Evolutionary conservation across 2,329 filamentous ascomycete genomes (phyloP), one percentile per base, ranked within the genome.

Genomic region (Tolypocladium cylindrosporum): DNA sequence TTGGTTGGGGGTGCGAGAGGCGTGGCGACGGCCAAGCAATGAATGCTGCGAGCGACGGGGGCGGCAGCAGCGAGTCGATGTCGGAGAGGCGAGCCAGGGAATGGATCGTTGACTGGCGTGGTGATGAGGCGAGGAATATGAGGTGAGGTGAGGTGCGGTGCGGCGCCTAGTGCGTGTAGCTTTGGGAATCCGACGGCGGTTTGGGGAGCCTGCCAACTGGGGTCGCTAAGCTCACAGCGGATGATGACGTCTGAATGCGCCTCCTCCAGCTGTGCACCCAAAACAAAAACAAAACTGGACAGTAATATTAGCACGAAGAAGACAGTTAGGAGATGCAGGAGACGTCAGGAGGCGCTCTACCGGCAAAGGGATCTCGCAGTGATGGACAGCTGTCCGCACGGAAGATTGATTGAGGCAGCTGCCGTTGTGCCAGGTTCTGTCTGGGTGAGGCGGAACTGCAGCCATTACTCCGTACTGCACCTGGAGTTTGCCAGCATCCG

Each of bases 181-280:
- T 2, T 34, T 36, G 48, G 43, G 48, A 36, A 9, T 50, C 45
- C 27, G 27, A 34, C 45, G 45, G 45, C 27, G 45, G 27, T 34
- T 31, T 50, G n/a, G 45, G 45, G 27, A 31, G 45, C 27, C 45
- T 4, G 45, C 27, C 27, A 50, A 34, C 45, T 34, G 27, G n/a
- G 11, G 45, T 50, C 45, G 45, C 45, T 34, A 11, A 34, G 48
- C 27, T 51, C 34, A n/a, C 19, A 31, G 13, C 19, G 53, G 39
- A 55, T 55, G 39, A 55, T 55, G 53, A 55, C 53, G 53, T 55
- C 53, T 55, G 53, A 9, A 42, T 55, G 53, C 39, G 48, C 48
- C 45, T n/a, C 16, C 48, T n/a, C 16, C 48, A 51, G 48, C 48
- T 34, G 8, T 13, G 27, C 27, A 51, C 48, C 27, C 48, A 13